Conservation (phyloP, 1,139 yeast genomes). For the Lodderomyces theae region DNA sequence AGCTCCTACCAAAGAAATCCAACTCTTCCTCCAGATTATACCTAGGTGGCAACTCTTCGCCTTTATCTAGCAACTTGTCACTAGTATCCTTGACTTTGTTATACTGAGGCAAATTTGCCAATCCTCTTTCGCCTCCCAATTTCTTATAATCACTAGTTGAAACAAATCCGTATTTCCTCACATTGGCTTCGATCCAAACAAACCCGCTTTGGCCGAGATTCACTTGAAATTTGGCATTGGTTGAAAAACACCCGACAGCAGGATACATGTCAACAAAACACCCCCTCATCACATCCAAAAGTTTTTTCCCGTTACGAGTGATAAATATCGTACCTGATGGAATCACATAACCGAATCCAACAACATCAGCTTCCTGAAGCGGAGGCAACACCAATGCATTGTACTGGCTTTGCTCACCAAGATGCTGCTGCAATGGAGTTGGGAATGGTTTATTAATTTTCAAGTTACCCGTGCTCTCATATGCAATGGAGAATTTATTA, state of each 20-base stretch:
- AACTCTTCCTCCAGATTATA: constrained; percentile 58
- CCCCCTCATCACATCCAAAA: constrained; percentile 80
- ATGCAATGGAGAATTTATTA: constrained; percentile 77
- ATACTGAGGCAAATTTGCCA: constrained; percentile 43
- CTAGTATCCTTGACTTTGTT: constrained; percentile 20
- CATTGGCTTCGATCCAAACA: constrained; percentile 94
- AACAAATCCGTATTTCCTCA: constrained; percentile 89
- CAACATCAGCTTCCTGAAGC: constrained; percentile 79
- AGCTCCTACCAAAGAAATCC: constrained; percentile 58
- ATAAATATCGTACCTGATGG: constrained; percentile 80
- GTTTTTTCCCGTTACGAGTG: constrained; percentile 85
- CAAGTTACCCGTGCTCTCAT: constrained; percentile 80
- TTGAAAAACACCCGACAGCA: constrained; percentile 78
- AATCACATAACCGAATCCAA: constrained; percentile 87
- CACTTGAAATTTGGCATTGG: constrained; percentile 70
- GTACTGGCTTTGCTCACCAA: constrained; percentile 44
- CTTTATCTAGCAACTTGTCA: constrained; percentile 62
- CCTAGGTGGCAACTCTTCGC: constrained; percentile 70
- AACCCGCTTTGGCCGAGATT: constrained; percentile 91
- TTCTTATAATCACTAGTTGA: constrained; percentile 50
- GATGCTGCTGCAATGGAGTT: constrained; percentile 47
- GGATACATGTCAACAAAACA: constrained; percentile 82
- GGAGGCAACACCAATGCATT: constrained; percentile 75
- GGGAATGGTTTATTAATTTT: constrained; percentile 77
- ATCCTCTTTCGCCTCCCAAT: constrained; percentile 44